Evolutionary conservation across 352 stramenopile genomes (phyloP).

Genomic region (Poterioochromonas sp.): DNA sequence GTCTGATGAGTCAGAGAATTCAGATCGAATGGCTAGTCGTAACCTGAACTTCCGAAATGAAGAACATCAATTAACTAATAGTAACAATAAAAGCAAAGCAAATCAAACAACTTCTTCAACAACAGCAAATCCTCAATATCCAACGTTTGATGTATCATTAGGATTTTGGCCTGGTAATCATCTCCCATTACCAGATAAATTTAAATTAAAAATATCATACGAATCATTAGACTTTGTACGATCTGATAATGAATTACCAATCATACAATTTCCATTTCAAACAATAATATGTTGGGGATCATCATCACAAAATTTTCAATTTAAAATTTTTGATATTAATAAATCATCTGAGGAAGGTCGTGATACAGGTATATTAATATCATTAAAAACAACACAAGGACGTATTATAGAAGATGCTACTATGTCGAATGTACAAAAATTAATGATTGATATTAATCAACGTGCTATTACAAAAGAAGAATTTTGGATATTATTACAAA

Average conservation of each 20-base stretch:
- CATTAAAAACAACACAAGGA: slow-evolving; percentile 5
- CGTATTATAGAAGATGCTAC: slow-evolving; percentile 2
- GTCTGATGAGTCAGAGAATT: too few relatives aligned
- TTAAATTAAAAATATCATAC: neutral
- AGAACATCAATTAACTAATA: too few relatives aligned
- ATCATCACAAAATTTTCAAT: slow-evolving; percentile 25
- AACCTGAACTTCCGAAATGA: too few relatives aligned
- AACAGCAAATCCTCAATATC: neutral
- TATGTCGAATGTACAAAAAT: slow-evolving; percentile 9
- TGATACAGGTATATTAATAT: slow-evolving; percentile 17
- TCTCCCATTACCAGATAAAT: neutral
- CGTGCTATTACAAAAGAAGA: slow-evolving; percentile 22
- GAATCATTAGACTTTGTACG: slow-evolving; percentile 22
- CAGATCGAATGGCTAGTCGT: too few relatives aligned
- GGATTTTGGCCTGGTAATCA: neutral
- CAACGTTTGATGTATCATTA: neutral
- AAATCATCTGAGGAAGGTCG: neutral
- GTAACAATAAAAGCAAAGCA: too few relatives aligned
- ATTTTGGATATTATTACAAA: neutral
- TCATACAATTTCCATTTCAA: slow-evolving; percentile 32
- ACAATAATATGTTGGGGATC: slow-evolving; percentile 28
- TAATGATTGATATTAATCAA: slow-evolving; percentile 22
- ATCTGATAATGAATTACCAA: neutral
- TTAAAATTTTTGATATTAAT: slow-evolving; percentile 29
- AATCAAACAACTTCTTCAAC: neutral